phyloP scores from a whole-genome alignment of 371 early-diverging fungal genomes.

The Rhizomucor pusillus region DNA sequence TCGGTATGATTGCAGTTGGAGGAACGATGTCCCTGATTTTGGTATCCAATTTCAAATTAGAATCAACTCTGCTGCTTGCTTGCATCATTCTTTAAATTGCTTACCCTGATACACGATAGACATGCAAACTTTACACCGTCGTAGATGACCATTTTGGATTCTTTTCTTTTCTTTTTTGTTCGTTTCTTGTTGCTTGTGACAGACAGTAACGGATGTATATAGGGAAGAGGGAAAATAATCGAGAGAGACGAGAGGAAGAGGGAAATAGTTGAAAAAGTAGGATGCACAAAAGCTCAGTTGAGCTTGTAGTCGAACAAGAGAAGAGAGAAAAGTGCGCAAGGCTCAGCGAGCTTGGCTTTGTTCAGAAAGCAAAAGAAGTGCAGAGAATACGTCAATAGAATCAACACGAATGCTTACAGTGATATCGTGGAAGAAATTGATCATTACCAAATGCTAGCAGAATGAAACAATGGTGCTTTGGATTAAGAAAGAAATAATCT shows the following conservation, averaged over 20 bases:
- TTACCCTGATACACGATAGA: slow-evolving; percentile 28
- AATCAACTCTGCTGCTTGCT: slow-evolving; percentile 2
- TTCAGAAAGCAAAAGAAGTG: slow-evolving; percentile 1
- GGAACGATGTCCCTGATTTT: slow-evolving; percentile 19
- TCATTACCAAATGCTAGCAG: slow-evolving; percentile 5
- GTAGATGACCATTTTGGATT: slow-evolving; percentile 13
- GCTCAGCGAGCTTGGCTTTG: slow-evolving; percentile 14
- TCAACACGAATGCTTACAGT: slow-evolving; percentile 8
- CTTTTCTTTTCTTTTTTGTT: background rate
- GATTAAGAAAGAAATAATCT: background rate
- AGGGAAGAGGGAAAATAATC: background rate
- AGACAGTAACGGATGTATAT: background rate
- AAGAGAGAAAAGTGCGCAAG: slow-evolving; percentile 1
- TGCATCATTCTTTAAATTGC: background rate
- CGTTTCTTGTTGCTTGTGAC: background rate
- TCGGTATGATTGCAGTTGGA: slow-evolving; percentile 23
- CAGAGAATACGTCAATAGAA: slow-evolving; percentile 8
- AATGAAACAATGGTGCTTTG: background rate
- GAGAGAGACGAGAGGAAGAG: slow-evolving; percentile 1
- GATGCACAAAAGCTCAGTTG: slow-evolving; percentile 3
- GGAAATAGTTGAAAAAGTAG: slow-evolving; percentile 2
- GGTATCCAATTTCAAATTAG: slow-evolving; percentile 2
- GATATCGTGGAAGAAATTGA: slow-evolving; percentile 7
- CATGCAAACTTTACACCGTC: slow-evolving; percentile 30
- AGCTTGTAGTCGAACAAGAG: background rate